Conservation (phyloP, 106 monocot species). For the Hemerocallis citrina region DNA sequence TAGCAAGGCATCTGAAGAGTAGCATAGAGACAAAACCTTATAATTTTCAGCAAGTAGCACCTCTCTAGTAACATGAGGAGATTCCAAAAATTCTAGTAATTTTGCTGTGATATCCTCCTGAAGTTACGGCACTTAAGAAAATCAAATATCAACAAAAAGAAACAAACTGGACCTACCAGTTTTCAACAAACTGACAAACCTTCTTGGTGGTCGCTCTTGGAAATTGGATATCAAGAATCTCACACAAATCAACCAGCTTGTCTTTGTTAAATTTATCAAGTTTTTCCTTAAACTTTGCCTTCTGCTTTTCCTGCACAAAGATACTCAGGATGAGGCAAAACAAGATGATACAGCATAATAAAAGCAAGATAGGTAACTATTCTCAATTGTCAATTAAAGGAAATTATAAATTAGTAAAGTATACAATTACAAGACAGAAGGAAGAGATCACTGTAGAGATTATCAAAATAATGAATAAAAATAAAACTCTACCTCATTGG, state of each 20-base stretch:
- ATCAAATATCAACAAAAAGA: not conserved
- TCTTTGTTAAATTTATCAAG: conserved; percentile 52
- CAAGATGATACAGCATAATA: not conserved
- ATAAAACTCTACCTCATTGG: conserved; percentile 50
- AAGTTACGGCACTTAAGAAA: too few species aligned
- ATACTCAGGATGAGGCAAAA: not conserved
- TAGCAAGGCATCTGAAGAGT: not conserved
- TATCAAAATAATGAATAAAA: not conserved
- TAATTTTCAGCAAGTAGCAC: conserved; percentile 60
- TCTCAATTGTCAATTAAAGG: not conserved
- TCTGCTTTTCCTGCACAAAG: conserved; percentile 34
- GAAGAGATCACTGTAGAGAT: too few species aligned
- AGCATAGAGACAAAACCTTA: conserved; percentile 19
- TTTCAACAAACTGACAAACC: conserved; percentile 18
- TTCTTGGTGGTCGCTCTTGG: conserved; percentile 36
- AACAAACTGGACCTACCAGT: not conserved
- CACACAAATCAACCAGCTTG: conserved; percentile 46
- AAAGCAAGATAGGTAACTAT: not conserved
- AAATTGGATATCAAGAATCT: conserved; percentile 44
- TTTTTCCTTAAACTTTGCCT: conserved; percentile 38
- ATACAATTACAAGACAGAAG: too few species aligned
- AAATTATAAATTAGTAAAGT: not conserved
- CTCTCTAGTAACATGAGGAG: conserved; percentile 78
- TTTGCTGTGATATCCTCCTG: conserved; percentile 74
- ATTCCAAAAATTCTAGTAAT: conserved; percentile 69